These are phyloP conservation scores for Coleophoma cylindrospora DNA, from an alignment of 2,329 filamentous ascomycete species.

Conservation along the genomic window DNA sequence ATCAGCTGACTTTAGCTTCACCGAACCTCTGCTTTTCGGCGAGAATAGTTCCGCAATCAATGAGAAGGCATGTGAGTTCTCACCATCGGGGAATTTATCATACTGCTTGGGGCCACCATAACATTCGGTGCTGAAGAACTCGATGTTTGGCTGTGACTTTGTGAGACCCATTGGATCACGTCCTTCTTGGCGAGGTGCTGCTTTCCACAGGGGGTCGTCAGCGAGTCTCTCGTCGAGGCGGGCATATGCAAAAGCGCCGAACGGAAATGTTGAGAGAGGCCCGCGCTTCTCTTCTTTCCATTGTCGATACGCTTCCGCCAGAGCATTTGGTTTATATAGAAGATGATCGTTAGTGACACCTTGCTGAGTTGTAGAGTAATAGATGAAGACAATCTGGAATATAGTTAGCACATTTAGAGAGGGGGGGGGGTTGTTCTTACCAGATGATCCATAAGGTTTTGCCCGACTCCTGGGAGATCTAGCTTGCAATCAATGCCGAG, in stretches of 20 bases:
- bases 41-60: conserved; percentile 54
- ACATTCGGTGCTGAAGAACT: conserved; percentile 58
- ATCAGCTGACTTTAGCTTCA: conserved; percentile 43
- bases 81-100: conserved; percentile 41
- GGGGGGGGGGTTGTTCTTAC: conserved; percentile 26
- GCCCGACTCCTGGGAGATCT: conserved; percentile 44
- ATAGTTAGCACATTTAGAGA: conserved; percentile 3
- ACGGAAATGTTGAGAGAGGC: conserved; percentile 55
- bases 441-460: conserved; percentile 48
- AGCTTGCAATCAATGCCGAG: conserved; percentile 18
- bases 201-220: conserved; percentile 48
- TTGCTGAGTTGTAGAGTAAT: conserved; percentile 50
- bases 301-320: conserved; percentile 43
- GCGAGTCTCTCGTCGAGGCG: conserved; percentile 55
- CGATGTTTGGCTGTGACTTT: conserved; percentile 51
- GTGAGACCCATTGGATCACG: conserved; percentile 61
- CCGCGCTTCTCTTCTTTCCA: conserved; percentile 56
- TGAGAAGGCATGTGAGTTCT: conserved; percentile 50
- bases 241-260: conserved; percentile 56
- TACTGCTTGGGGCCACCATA: conserved; percentile 57
- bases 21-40: conserved; percentile 49
- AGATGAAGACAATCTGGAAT: conserved; percentile 50
- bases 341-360: conserved; percentile 50
- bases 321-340: conserved; percentile 49
- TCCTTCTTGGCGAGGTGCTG: conserved; percentile 39